Percentiles rank a stretch among this genome's conserved stretches.
Evolutionary conservation across 257 asterid genomes (phyloP).

Genomic region (Solanum lignicaule): DNA sequence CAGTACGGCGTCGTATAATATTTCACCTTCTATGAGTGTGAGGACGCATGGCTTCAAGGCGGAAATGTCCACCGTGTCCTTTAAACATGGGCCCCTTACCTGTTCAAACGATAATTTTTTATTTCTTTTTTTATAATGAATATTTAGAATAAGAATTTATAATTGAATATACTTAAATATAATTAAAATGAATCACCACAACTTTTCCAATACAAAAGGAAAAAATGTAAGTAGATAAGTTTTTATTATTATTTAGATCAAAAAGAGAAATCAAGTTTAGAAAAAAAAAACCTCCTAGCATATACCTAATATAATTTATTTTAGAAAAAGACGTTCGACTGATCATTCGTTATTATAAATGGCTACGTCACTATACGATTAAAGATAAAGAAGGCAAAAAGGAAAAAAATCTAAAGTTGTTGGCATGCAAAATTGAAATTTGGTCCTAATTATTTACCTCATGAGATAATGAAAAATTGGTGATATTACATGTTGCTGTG

Average conservation of each 20-base stretch:
- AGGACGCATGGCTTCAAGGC: slow-evolving; percentile 86
- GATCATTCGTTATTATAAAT: too few species aligned
- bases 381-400: too few species aligned
- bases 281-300: too few species aligned
- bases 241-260: neutral
- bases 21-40: slow-evolving; percentile 72
- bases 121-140: too few species aligned
- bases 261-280: neutral
- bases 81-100: slow-evolving; percentile 83
- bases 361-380: neutral
- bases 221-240: neutral
- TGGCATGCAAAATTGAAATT: neutral
- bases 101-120: neutral
- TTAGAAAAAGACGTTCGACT: too few species aligned
- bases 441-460: slow-evolving; percentile 35
- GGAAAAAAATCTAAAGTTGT: neutral
- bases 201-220: neutral
- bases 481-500: slow-evolving; percentile 44
- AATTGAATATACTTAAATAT: too few species aligned
- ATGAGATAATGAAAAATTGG: slow-evolving; percentile 64
- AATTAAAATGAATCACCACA: neutral
- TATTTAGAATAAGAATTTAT: neutral
- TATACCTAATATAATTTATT: too few species aligned
- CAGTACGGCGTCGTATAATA: slow-evolving; percentile 1
- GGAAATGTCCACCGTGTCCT: slow-evolving; percentile 79